Evolutionary conservation across 1,139 yeast genomes (phyloP).

Genomic region (Nakaseomyces nivariensis): DNA sequence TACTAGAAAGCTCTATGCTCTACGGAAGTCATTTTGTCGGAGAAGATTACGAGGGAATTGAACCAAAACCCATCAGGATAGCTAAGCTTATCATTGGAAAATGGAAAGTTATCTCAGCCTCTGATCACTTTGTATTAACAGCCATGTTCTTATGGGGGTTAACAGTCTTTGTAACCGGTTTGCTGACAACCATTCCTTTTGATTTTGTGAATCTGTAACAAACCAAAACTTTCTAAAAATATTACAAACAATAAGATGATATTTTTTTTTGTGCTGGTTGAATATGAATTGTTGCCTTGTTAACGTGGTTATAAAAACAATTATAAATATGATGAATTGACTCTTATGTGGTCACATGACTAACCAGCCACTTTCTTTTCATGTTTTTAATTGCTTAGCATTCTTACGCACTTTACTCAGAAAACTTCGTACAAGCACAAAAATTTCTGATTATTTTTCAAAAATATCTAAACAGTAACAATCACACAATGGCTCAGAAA

Average conservation of each 20-base stretch:
- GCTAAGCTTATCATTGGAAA: not conserved
- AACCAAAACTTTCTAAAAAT: no score
- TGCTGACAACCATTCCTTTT: not conserved
- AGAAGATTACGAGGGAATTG: slow-evolving; percentile 2
- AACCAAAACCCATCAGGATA: not conserved
- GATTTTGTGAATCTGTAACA: not conserved
- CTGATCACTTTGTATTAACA: slow-evolving; percentile 3
- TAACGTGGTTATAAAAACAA: no score
- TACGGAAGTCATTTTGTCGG: not conserved
- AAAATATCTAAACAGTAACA: no score
- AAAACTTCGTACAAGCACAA: not conserved
- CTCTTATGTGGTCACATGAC: not conserved
- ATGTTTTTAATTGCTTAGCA: not conserved
- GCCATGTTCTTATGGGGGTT: slow-evolving; percentile 5
- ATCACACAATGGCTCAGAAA: no score
- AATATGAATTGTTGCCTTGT: not conserved
- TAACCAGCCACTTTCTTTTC: not conserved
- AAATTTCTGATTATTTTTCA: no score
- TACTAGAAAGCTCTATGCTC: not conserved
- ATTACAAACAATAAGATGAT: no score
- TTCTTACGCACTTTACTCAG: not conserved
- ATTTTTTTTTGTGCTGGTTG: not conserved
- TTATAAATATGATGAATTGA: no score
- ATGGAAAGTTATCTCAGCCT: slow-evolving; percentile 3
- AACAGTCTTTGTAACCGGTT: slow-evolving; percentile 1